Base-by-base conservation (phyloP, 1,139 yeast genomes). In the Lodderomyces jiufengensis region DNA sequence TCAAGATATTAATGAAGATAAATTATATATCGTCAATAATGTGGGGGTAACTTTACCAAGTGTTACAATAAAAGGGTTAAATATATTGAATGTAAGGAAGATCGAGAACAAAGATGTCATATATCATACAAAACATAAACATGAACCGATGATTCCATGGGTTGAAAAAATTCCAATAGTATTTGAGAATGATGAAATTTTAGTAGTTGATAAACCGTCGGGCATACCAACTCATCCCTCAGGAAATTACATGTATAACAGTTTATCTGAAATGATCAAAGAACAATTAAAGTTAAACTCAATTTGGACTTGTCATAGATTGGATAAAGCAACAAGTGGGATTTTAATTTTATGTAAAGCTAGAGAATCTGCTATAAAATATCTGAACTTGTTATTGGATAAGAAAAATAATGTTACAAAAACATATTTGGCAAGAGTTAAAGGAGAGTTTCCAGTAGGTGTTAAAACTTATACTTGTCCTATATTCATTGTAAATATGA, bases 181-280 rank as follows among this genome's bases (percentile, higher is more conserved):
- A 0, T 61, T 53, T 47, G 73, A 77, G 41, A 70, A 72, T 48
- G 67, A 64, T 2, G 63, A 72, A 4, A 36, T 77, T 2, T 41
- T 85, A 3, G 86, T 85, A 13, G 66, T 84, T 2, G 70, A 81
- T 52, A 85, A 85, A 50, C 95, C 95, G 0, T 63, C 76, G 8
- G 95, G 95, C 0, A 63, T 84, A 1, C 94, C 95, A 0, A 80
- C 85, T 1, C 95, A 85, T 55, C 95, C 95, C 0, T 76, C 85
- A 0, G 86, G 87, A 3, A 72, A 72, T 37, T 84, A 76, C 50
- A 61, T 62, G 42, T 70, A 68, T 47, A 83, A 85, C 49, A 68
- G 86, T 0, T 52, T 84, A 15, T 74, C 81, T 0, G 86, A 82
- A 51, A 63, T 81, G 0, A 45, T 82, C 36, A 71, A 73, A 42